Base-by-base conservation (phyloP, 331 rosid genomes). In the Pyracantha coccinea region DNA sequence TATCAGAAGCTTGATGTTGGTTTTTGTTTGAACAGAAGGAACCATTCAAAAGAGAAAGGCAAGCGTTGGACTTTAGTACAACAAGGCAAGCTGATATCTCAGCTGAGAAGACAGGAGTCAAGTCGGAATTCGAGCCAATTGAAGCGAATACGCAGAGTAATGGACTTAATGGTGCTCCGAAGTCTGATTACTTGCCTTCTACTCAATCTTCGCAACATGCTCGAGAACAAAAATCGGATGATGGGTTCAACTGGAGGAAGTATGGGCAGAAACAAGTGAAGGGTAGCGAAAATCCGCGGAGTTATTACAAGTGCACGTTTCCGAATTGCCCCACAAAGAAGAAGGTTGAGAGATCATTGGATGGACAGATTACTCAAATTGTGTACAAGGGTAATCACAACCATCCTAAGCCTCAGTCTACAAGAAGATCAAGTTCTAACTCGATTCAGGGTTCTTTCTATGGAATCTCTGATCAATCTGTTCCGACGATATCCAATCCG, bases 181-280 rank as follows among this genome's bases (percentile, higher is more conserved):
- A 31, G 29, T 69, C 91, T 15, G 84, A 88, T 45, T 79, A 78
- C 66, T 23, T 66, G 19, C 80, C 66, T 54, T 68, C 57, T 63
- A 67, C 62, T 1, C 87, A 80, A 53, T 28, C 74, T n/a, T 64
- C 90, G 31, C 87, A 78, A 12, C 63, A 87, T 55, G 69, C 72
- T n/a, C 81, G 92, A 66, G 92, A 87, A 45, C 93, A 77, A 77
- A 85, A 86, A 69, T 78, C 97, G 10, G 92, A 90, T 24, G 99
- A 95, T 32, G 99, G 99, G 17, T 95, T 72, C 76, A 95, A 92
- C n/a, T 95, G 99, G 99, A 84, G 97, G 61, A 95, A 95, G 74
- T 95, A 95, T 74, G 99, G 99, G 50, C 99, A 95, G 78, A 95
- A 95, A 72, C 93, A 89, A 66, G 97, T 95, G 77, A 95, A 95